Evolutionary conservation across 2,329 filamentous ascomycete species (phyloP), one percentile per base, ranked within the genome.

Genomic region (Neophaeococcomyces aloes): DNA sequence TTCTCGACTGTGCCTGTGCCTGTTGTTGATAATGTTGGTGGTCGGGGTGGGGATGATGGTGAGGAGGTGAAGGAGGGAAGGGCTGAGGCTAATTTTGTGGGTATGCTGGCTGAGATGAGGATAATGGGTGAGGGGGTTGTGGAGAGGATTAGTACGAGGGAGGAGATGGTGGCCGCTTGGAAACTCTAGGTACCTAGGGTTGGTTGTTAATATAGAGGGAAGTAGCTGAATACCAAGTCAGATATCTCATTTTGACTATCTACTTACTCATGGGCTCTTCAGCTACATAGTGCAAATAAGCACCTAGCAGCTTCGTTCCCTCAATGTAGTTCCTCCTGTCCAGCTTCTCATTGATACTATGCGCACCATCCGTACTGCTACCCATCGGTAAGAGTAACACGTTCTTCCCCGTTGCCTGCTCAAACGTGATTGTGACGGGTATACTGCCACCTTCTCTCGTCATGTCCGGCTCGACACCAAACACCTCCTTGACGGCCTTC

Each of bases 311-410:
- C 77, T 98, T 98, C 57, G 85, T 95, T 38, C 91, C 91, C 71
- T 98, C 87, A 59, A 98, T 94, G 65, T 98, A 98, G 69, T 98
- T 98, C 61, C 77, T 79, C 75, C 84, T 87, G 65, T 98, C 91
- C 46, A 98, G 73, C 75, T 94, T 95, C 77, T 96, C 91, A 64
- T 98, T 98, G 67, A 95, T 93, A 27, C 86, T 94, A 69, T 98
- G 91, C 6, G 91, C 91, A 32, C 85, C 88, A 63, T 96, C 91
- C 1, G 89, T 98, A 33, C 85, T 93, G 71, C 85, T 94, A 35
- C 91, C 91, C 91, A 98, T 96, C 25, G 91, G 91, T 54, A 98
- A 68, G 53, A 98, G 71, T 45, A 98, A 70, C 32, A 96, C 89
- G 60, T 96, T 98, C 81, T 98, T 98, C 59, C 88, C 87, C 5